Conservation (phyloP, 768 basidiomycete genomes). For the Albatrellus ellisii region DNA sequence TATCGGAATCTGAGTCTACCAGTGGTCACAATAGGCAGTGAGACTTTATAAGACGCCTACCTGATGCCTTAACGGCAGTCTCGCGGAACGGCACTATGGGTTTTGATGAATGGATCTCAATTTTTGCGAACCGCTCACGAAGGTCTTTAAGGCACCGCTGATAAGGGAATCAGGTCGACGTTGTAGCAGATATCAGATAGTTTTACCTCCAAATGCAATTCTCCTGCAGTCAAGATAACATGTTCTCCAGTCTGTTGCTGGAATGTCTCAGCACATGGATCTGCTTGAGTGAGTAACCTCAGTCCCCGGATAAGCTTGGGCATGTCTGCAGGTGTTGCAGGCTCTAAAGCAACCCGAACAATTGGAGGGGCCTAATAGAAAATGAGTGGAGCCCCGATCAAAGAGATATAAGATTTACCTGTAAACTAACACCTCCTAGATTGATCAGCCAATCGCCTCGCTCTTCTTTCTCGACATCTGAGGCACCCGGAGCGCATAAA, state of each 20-base stretch:
- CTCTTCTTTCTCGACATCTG: too few species aligned
- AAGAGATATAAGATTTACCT: conserved; percentile 29
- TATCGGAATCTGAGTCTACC: conserved; percentile 23
- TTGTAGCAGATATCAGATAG: conserved; percentile 8
- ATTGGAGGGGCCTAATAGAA: conserved; percentile 64
- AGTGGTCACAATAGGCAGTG: neutral
- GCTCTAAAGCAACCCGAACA: conserved; percentile 90
- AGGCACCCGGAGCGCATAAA: conserved; percentile 53
- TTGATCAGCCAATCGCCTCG: conserved; percentile 62
- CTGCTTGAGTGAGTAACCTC: conserved; percentile 82
- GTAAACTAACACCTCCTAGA: conserved; percentile 55
- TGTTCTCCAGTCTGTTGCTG: conserved; percentile 97
- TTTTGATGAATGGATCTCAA: conserved; percentile 87
- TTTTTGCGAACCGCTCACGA: conserved; percentile 86
- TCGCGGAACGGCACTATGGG: conserved; percentile 98
- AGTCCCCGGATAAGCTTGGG: conserved; percentile 79
- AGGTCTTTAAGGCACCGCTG: conserved; percentile 94
- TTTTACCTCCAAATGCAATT: conserved; percentile 89
- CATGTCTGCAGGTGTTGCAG: conserved; percentile 72
- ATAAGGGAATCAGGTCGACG: neutral
- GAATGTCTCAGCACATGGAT: conserved; percentile 95
- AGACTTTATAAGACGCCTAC: conserved; percentile 24
- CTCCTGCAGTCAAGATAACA: conserved; percentile 92
- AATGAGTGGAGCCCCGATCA: neutral
- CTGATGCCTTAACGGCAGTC: conserved; percentile 71